Base-by-base conservation (phyloP, 2,329 filamentous ascomycete genomes). In the Penicillium sp. region DNA sequence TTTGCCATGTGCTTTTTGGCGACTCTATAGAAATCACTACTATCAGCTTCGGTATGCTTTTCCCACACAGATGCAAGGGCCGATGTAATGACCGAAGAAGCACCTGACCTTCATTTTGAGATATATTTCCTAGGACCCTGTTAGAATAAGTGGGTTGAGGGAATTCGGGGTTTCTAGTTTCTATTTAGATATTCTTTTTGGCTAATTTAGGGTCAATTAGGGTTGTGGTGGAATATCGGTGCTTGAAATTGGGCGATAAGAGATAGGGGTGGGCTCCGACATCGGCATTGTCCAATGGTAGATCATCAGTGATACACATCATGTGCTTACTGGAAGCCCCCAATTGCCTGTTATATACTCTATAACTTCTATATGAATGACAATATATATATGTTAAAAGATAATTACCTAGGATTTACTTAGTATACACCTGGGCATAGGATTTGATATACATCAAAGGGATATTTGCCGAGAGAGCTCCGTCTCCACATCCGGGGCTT, bases 401-500 rank as follows among this genome's bases (percentile, higher is more conserved):
- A 47, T 2, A 23, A 34, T 34, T 23, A 34, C 8, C 13, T n/a
- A 47, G 19, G 8, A 16, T 34, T 2, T 21, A 33, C 10, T 33
- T 21, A 23, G 6, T 34, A 23, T n/a, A 6, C 9, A 27, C 9
- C 15, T n/a, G 25, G 16, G 5, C 13, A 33, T 33, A 6, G 4
- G 8, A 27, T 44, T n/a, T 16, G 16, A 16, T 46, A 21, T 19
- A 31, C 11, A 45, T 34, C 11, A 46, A n/a, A 16, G 34, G 23
- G 29, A 34, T 34, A 34, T 48, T 33, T 25, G 34, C 43, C 51
- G 51, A 54, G 27, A 11, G 44, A 39, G 15, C 36, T 36, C 34
- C 27, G 49, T 46, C 49, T 41, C 54, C 54, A 56, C 54, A n/a
- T 36, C 50, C 53, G 31, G 19, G 19, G 31, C n/a, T 63, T 63